phyloP scores from a whole-genome alignment of 2,329 filamentous ascomycete genomes.

The Phaeosphaeriaceae sp. region DNA sequence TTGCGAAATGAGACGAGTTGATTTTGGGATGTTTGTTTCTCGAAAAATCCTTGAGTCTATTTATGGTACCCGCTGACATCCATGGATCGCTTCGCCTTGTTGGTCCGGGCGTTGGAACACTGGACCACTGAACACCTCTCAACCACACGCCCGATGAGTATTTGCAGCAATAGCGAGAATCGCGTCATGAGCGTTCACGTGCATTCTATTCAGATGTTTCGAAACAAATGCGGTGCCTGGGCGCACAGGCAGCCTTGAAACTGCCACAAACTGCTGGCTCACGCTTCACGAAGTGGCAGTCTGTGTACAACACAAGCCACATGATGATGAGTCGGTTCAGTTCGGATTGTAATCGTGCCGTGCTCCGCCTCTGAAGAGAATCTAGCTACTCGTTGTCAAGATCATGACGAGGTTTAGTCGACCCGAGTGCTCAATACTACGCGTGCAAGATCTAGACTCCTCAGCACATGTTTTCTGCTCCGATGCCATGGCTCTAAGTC shows the following conservation, averaged over 20 bases:
- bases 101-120: constrained; percentile 10
- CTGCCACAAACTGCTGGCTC: neutral
- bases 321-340: neutral
- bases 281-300: neutral
- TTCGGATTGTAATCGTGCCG: neutral
- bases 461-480: neutral
- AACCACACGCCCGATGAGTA: constrained; percentile 5
- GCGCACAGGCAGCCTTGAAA: neutral
- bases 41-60: constrained; percentile 19
- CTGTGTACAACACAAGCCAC: neutral
- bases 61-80: constrained; percentile 37
- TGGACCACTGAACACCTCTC: constrained; percentile 10
- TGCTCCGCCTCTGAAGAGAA: neutral
- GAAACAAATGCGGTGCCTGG: neutral
- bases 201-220: neutral
- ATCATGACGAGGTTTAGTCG: neutral
- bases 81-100: constrained; percentile 17
- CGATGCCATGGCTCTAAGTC: neutral
- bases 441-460: neutral
- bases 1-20: neutral
- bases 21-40: constrained; percentile 6
- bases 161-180: neutral
- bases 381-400: neutral
- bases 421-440: neutral
- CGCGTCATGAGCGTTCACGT: neutral